Conservation (phyloP, 306 rosid genomes). For the Pyrus bretschneideri region DNA sequence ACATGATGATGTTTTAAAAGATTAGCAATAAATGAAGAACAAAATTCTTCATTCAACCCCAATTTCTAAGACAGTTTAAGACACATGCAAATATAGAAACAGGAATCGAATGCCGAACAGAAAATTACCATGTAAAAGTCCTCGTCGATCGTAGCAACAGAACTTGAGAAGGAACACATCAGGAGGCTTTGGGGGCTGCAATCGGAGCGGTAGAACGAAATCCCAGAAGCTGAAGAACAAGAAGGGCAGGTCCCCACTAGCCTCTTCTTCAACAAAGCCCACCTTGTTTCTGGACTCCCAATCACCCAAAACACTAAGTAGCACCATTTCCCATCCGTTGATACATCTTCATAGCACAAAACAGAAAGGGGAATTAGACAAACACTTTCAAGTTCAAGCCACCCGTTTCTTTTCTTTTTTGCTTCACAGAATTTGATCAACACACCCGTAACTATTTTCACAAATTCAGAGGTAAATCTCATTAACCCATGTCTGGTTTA, state of each 20-base stretch:
- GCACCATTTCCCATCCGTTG: constrained; percentile 98
- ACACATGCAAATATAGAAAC: neutral
- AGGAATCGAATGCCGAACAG: neutral
- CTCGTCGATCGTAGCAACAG: constrained; percentile 66
- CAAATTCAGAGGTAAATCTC: constrained; percentile 5
- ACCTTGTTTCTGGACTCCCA: constrained; percentile 65
- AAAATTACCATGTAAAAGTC: constrained; percentile 76
- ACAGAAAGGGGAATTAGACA: neutral
- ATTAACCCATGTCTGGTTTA: neutral
- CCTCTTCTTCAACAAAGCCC: constrained; percentile 83
- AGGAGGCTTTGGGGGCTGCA: constrained; percentile 64
- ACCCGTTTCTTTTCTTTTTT: neutral
- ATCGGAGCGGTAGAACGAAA: constrained; percentile 54
- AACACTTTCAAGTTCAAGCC: constrained; percentile 3
- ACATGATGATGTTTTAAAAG: neutral
- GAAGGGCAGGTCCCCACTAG: constrained; percentile 76
- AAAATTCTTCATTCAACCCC: neutral
- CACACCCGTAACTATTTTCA: neutral
- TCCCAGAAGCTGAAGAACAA: constrained; percentile 79
- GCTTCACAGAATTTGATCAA: constrained; percentile 1
- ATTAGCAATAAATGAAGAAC: neutral
- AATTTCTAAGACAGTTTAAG: neutral
- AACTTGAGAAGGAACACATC: constrained; percentile 78
- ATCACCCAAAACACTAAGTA: constrained; percentile 83
- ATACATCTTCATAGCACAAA: constrained; percentile 51